Evolutionary conservation across 371 early-diverging fungal species (phyloP).

Genomic region (Blakeslea trispora): DNA sequence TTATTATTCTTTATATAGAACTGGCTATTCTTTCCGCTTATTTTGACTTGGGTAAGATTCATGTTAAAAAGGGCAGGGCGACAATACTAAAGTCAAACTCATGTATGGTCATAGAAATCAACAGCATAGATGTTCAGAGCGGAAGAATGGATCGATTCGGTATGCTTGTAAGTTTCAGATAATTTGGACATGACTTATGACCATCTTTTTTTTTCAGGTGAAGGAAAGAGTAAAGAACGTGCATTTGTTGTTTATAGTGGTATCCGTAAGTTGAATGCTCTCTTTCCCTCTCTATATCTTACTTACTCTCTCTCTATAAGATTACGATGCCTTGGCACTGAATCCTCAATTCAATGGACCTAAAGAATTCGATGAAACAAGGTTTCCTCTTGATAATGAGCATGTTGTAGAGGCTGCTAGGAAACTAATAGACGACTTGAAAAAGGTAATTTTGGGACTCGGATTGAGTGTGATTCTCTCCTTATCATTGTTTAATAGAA

Average conservation of each 20-base stretch:
- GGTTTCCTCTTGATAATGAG: constrained; percentile 41
- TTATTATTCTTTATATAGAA: constrained; percentile 32
- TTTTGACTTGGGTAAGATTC: constrained; percentile 57
- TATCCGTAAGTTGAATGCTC: constrained; percentile 50
- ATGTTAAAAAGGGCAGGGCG: too few species aligned
- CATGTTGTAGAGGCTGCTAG: constrained; percentile 42
- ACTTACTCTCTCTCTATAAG: constrained; percentile 24
- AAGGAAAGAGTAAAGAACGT: constrained; percentile 49
- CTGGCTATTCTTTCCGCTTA: constrained; percentile 56
- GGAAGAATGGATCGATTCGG: constrained; percentile 62
- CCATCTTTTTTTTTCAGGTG: constrained; percentile 32
- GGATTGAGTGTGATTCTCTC: background rate
- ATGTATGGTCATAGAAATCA: constrained; percentile 61
- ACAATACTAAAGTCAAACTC: too few species aligned
- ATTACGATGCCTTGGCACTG: constrained; percentile 63
- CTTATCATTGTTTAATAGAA: constrained; percentile 28
- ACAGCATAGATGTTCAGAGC: constrained; percentile 63
- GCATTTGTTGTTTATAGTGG: constrained; percentile 61
- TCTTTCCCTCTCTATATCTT: too few species aligned
- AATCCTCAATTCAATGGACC: constrained; percentile 47
- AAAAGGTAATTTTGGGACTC: too few species aligned
- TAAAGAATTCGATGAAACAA: constrained; percentile 57
- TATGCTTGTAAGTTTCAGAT: constrained; percentile 3
- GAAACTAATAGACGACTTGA: constrained; percentile 41
- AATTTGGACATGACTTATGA: background rate